Conservation (phyloP, 257 asterid genomes). For the Osmanthus fragrans region DNA sequence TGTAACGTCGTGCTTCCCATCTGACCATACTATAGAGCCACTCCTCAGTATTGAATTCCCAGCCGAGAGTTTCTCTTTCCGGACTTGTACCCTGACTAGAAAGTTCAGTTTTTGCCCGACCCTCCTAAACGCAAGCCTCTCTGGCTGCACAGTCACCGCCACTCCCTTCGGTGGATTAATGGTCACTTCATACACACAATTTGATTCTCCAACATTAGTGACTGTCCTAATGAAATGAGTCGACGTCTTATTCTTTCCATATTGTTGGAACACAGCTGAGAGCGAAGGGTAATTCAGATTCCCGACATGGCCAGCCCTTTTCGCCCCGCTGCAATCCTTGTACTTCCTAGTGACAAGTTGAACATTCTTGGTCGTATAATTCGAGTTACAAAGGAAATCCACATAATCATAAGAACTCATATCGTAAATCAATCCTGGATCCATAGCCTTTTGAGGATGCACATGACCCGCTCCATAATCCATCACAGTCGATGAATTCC, state of each 20-base stretch:
- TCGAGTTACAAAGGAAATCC: constrained; percentile 78
- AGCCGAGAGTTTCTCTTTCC: constrained; percentile 55
- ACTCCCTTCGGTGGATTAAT: constrained; percentile 50
- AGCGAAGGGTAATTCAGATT: constrained; percentile 81
- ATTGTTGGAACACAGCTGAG: constrained; percentile 68
- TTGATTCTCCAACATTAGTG: constrained; percentile 71
- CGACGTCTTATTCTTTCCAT: constrained; percentile 63
- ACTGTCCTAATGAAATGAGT: constrained; percentile 76
- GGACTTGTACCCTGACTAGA: constrained; percentile 61
- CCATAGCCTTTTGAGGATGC: constrained; percentile 85
- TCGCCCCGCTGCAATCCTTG: constrained; percentile 65
- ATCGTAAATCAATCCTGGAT: constrained; percentile 83
- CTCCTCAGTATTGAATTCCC: constrained; percentile 69
- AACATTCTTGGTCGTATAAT: constrained; percentile 66
- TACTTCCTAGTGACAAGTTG: constrained; percentile 47
- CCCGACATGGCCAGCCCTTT: constrained; percentile 72
- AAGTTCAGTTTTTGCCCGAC: constrained; percentile 80
- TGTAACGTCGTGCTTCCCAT: constrained; percentile 65
- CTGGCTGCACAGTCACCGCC: constrained; percentile 70
- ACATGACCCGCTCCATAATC: constrained; percentile 92
- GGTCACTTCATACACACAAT: constrained; percentile 51
- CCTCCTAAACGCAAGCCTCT: constrained; percentile 63
- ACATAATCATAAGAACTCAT: constrained; percentile 61
- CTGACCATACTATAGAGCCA: constrained; percentile 80
- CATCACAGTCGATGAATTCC: constrained; percentile 73